These are phyloP conservation scores for Deuterostichococcus epilithicus DNA, from an alignment of 139 green algal species.

Conservation along the genomic window DNA sequence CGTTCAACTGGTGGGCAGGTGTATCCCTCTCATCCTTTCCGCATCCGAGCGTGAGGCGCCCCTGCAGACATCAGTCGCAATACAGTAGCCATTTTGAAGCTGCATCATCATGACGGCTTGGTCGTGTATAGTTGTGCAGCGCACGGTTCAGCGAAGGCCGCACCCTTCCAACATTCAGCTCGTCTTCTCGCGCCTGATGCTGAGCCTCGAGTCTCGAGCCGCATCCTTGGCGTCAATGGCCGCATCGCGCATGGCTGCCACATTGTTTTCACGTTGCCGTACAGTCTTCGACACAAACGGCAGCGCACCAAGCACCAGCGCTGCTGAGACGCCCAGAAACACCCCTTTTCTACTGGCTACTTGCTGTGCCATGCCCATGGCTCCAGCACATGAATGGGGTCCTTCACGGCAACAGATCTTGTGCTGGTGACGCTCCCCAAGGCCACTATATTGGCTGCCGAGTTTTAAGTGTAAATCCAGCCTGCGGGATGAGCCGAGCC, in stretches of 20 bases:
- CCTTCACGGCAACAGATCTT: not conserved
- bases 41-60: not conserved
- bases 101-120: not conserved
- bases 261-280: conserved; percentile 17
- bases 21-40: not conserved
- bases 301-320: conserved; percentile 6
- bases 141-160: not conserved
- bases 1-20: conserved; percentile 31
- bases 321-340: not conserved
- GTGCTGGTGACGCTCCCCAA: not conserved
- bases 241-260: conserved; percentile 18
- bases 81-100: not conserved
- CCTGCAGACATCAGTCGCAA: not conserved
- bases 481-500: not conserved
- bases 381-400: not conserved
- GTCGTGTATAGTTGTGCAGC: not conserved
- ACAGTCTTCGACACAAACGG: conserved; percentile 15
- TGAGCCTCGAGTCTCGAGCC: conserved; percentile 13
- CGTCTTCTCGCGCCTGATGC: not conserved
- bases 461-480: not conserved
- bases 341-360: not conserved
- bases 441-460: not conserved
- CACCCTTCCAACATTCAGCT: not conserved
- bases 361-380: not conserved
- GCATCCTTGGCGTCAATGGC: conserved; percentile 16